These are phyloP conservation scores for Pyrenula aspistea DNA, from an alignment of 495 filamentous ascomycete species.

Conservation along the genomic window DNA sequence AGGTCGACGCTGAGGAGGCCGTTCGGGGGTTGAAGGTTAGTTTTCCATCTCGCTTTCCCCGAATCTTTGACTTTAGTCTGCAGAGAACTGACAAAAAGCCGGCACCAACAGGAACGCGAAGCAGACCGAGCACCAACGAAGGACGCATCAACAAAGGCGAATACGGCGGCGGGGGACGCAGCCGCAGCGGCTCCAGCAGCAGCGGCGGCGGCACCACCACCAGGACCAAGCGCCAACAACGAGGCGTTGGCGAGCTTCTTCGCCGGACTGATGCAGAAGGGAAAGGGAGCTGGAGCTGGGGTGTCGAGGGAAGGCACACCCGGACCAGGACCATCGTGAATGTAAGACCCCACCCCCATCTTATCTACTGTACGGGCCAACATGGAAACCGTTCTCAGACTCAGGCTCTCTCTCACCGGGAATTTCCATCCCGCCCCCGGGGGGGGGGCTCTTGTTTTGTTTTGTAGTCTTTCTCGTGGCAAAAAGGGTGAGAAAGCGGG, in stretches of 20 bases:
- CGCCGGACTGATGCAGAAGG: conserved; percentile 49
- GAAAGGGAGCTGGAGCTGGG: background rate
- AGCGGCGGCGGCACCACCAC: conserved; percentile 14
- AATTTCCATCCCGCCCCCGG: too few relatives aligned
- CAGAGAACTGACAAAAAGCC: too few relatives aligned
- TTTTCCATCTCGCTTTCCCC: background rate
- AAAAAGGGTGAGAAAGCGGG: too few relatives aligned
- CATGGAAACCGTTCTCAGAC: too few relatives aligned
- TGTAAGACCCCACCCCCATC: too few relatives aligned
- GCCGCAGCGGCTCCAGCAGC: conserved; percentile 1
- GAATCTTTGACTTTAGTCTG: too few relatives aligned
- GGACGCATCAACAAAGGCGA: conserved; percentile 8
- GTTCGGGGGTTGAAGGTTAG: conserved; percentile 73
- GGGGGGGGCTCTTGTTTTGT: too few relatives aligned
- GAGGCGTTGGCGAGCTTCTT: conserved; percentile 61
- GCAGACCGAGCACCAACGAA: conserved; percentile 38
- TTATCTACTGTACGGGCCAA: too few relatives aligned
- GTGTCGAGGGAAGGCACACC: background rate
- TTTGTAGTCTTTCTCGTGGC: too few relatives aligned
- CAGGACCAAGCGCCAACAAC: conserved; percentile 50
- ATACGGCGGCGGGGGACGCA: background rate
- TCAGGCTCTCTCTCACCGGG: too few relatives aligned
- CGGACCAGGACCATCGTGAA: background rate
- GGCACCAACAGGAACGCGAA: conserved; percentile 37
- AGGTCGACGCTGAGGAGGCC: conserved; percentile 95